These are phyloP conservation scores for Sisymbrium irio DNA, from an alignment of 345 rosid genomes.

Conservation along the genomic window DNA sequence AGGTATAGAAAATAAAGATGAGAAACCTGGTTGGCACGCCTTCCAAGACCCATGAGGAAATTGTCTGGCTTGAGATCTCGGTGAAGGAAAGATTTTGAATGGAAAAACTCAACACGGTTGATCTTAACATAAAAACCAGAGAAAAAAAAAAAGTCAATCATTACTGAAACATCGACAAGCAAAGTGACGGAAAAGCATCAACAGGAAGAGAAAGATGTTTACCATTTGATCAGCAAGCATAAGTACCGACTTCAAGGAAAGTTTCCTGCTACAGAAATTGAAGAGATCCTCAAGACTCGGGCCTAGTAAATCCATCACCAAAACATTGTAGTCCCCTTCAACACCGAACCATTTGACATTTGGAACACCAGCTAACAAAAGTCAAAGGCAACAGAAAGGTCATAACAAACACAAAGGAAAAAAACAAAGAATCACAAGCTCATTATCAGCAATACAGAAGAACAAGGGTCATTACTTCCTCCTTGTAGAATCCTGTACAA, in stretches of 20 bases:
- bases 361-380: slow-evolving; percentile 57
- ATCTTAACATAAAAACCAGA: not conserved
- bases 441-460: not conserved
- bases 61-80: slow-evolving; percentile 63
- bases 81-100: slow-evolving; percentile 57
- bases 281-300: slow-evolving; percentile 70
- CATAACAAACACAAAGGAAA: slow-evolving; percentile 3
- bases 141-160: not conserved
- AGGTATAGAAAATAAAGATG: not conserved
- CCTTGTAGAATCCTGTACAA: slow-evolving; percentile 84
- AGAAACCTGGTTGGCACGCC: slow-evolving; percentile 57
- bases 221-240: slow-evolving; percentile 78
- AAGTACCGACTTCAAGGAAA: slow-evolving; percentile 59
- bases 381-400: not conserved
- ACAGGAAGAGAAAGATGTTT: not conserved
- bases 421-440: not conserved
- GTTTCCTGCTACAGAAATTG: slow-evolving; percentile 58
- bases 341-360: slow-evolving; percentile 65
- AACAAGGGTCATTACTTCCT: slow-evolving; percentile 61
- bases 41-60: slow-evolving; percentile 59
- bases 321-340: slow-evolving; percentile 56
- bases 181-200: not conserved
- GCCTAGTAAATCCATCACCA: slow-evolving; percentile 65
- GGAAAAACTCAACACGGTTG: slow-evolving; percentile 31
- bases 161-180: not conserved